These are phyloP conservation scores for Kingdonia uniflora DNA, from an alignment of 164 flowering plant genomes.

Conservation along the genomic window DNA sequence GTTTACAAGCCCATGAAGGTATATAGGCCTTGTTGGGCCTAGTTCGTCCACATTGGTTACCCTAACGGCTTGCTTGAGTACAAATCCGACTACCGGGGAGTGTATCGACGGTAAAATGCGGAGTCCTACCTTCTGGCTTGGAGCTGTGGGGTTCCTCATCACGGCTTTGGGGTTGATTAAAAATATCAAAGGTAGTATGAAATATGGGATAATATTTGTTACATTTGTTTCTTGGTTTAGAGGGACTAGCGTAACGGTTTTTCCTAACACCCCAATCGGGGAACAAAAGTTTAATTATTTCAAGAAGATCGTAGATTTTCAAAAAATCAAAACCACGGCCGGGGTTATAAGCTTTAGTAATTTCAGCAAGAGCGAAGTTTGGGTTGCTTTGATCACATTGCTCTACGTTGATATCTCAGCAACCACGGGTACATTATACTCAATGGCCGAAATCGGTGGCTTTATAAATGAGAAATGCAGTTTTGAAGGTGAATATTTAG, in stretches of 20 bases:
- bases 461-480: conserved; percentile 45
- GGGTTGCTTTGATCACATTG: conserved; percentile 57
- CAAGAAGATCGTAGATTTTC: conserved; percentile 72
- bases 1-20: conserved; percentile 59
- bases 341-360: conserved; percentile 52
- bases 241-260: conserved; percentile 52
- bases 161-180: conserved; percentile 52
- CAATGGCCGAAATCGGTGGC: conserved; percentile 73
- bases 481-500: conserved; percentile 72
- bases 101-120: conserved; percentile 46
- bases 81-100: conserved; percentile 43
- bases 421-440: conserved; percentile 63
- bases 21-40: conserved; percentile 73
- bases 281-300: conserved; percentile 47
- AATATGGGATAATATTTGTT: conserved; percentile 64
- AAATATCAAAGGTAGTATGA: conserved; percentile 73
- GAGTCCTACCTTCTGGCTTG: conserved; percentile 83
- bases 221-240: conserved; percentile 45
- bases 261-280: conserved; percentile 56
- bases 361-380: conserved; percentile 50
- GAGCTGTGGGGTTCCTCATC: conserved; percentile 48
- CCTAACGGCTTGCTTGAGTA: conserved; percentile 39
- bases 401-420: conserved; percentile 72
- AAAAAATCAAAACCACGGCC: conserved; percentile 46
- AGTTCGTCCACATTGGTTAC: conserved; percentile 55